Evolutionary conservation across 345 rosid species (phyloP), one percentile per base, ranked within the genome.

Genomic region (Salix udensis): DNA sequence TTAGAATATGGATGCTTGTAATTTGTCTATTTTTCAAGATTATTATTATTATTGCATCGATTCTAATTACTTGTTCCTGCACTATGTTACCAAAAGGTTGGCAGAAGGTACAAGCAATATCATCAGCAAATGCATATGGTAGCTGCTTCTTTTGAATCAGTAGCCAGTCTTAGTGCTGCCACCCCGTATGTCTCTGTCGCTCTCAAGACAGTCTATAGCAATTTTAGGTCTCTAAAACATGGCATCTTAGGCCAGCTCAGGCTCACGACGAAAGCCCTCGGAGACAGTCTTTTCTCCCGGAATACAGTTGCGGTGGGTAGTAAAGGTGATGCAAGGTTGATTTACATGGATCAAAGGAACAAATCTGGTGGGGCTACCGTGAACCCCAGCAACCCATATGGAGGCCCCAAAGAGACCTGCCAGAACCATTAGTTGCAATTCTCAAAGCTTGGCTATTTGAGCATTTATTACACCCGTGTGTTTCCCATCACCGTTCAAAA

Each of bases 401-500:
- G 92, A 84, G 92, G 80, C 89, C 94, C 81, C 92, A 89, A 64
- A 69, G 92, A 76, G 92, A 91, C 52, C 91, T 90, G 26, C 94
- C 92, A 6, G 94, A 89, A 74, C 88, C 89, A 18, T 70, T 92
- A 0, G 92, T 90, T 31, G 86, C 91, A 3, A 76, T 89, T 79
- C 92, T 88, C 16, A 82, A 86, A 77, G 89, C 90, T 58, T 90
- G 94, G 94, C 78, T 90, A 44, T 90, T 88, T 42, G 94, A 90
- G 65, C 94, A 90, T 86, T 90, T 90, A 84, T 92, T 90, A 74
- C 94, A 88, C 68, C 94, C 94, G 94, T 90, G 60, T 82, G 88
- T 76, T 64, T 71, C 70, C 34, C 76, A 21, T 7, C 19, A 34
- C 26, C 39, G 42, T 58, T 34, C 46, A 1, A 7, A 53, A 1